phyloP scores from a whole-genome alignment of 805 yeast species.

The Sporopachydermia lactativora region DNA sequence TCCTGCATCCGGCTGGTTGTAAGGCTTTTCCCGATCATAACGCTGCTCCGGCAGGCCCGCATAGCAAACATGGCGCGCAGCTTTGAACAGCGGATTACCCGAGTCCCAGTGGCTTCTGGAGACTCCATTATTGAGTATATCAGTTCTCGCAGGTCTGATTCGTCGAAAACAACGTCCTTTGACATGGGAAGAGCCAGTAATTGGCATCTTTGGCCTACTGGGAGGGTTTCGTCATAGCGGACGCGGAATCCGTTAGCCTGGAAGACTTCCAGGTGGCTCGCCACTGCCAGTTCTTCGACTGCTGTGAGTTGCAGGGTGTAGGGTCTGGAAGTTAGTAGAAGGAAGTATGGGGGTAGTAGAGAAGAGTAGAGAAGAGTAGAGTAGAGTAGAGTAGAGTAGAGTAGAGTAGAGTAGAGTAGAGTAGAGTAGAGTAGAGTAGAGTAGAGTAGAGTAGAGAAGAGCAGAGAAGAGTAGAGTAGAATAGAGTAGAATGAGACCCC shows the following conservation, averaged over 20 bases:
- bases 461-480: too few relatives aligned
- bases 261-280: slow-evolving; percentile 44
- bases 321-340: slow-evolving; percentile 20
- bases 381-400: too few relatives aligned
- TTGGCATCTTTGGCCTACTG: slow-evolving; percentile 42
- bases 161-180: slow-evolving; percentile 51
- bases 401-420: too few relatives aligned
- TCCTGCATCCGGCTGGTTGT: slow-evolving; percentile 42
- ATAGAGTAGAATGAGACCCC: too few relatives aligned
- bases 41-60: slow-evolving; percentile 89
- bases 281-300: slow-evolving; percentile 62
- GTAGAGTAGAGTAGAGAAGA: too few relatives aligned
- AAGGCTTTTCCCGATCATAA: slow-evolving; percentile 82
- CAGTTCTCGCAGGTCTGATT: slow-evolving; percentile 58
- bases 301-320: slow-evolving; percentile 48
- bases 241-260: slow-evolving; percentile 68
- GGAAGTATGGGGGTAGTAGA: too few relatives aligned
- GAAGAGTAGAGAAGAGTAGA: too few relatives aligned
- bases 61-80: slow-evolving; percentile 77
- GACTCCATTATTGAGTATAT: slow-evolving; percentile 49
- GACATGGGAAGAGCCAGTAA: slow-evolving; percentile 61
- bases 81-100: slow-evolving; percentile 50
- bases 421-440: too few relatives aligned
- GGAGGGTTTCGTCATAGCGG: slow-evolving; percentile 30
- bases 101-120: slow-evolving; percentile 23